A percentile compares a stretch with the other conserved stretches of the same genome.
Conservation (phyloP, 371 early-diverging fungal species). For the Rhizomucor miehei region DNA sequence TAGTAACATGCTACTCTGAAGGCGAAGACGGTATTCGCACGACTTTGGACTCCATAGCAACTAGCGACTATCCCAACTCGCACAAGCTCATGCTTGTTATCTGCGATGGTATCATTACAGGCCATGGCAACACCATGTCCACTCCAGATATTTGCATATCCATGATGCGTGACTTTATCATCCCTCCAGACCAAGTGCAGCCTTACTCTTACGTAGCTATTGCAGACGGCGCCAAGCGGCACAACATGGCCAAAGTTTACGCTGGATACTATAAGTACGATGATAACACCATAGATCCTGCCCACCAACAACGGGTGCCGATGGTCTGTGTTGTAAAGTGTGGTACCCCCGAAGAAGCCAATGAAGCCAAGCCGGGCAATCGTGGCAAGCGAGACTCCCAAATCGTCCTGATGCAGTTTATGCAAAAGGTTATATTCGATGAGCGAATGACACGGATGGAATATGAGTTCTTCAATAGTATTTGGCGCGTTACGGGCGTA, state of each 20-base stretch:
- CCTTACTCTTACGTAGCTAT: constrained; percentile 90
- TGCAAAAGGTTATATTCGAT: constrained; percentile 91
- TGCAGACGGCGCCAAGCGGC: constrained; percentile 88
- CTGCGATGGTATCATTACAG: constrained; percentile 88
- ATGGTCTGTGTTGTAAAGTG: constrained; percentile 93
- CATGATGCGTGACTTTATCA: constrained; percentile 81
- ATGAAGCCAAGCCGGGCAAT: constrained; percentile 85
- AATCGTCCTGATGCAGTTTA: constrained; percentile 96
- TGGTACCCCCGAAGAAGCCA: constrained; percentile 75
- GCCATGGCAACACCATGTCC: constrained; percentile 73
- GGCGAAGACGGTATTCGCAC: constrained; percentile 85
- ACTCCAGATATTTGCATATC: constrained; percentile 81
- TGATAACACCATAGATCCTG: constrained; percentile 48
- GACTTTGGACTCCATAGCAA: constrained; percentile 94
- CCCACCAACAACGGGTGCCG: constrained; percentile 65
- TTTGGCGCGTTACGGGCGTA: constrained; percentile 79
- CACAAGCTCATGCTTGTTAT: constrained; percentile 92
- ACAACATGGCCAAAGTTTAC: constrained; percentile 95
- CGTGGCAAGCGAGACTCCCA: constrained; percentile 99
- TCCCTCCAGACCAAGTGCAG: constrained; percentile 63
- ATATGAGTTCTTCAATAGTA: constrained; percentile 90
- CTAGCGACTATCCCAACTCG: constrained; percentile 88
- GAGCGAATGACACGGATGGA: constrained; percentile 96
- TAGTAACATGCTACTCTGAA: constrained; percentile 93
- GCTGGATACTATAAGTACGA: constrained; percentile 85